Percentiles rank a stretch among this genome's conserved stretches.
Conservation (phyloP, 2,329 filamentous ascomycete genomes). For the Colletotrichum aenigma region DNA sequence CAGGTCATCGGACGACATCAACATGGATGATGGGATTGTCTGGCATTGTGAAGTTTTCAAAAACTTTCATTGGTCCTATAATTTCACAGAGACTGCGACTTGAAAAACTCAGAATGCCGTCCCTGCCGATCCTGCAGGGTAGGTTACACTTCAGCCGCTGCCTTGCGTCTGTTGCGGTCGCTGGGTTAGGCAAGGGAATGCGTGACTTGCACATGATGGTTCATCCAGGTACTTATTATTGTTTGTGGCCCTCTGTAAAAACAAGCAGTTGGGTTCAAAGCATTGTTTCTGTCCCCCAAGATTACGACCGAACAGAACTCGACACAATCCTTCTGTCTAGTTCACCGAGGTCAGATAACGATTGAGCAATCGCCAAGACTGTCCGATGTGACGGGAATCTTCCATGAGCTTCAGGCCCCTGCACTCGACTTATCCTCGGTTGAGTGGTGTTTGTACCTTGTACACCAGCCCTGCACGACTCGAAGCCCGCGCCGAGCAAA, state of each 20-base stretch:
- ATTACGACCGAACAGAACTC: not conserved
- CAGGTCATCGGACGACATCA: not conserved
- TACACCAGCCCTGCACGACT: not conserved
- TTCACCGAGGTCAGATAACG: not conserved
- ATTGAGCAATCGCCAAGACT: not conserved
- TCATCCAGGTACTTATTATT: not conserved
- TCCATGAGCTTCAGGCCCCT: not conserved
- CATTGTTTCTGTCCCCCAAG: not conserved
- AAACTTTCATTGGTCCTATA: not conserved
- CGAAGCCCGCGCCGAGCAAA: not conserved
- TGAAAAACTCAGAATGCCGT: not conserved
- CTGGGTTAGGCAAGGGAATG: not conserved
- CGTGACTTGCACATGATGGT: not conserved
- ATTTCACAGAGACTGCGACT: no score
- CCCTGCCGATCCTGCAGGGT: not conserved
- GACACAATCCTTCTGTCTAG: not conserved
- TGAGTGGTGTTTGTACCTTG: not conserved
- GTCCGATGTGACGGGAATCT: not conserved
- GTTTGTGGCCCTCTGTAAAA: not conserved
- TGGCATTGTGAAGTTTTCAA: not conserved
- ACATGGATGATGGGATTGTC: not conserved
- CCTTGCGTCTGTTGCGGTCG: not conserved
- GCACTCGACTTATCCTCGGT: not conserved
- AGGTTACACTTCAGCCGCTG: not conserved
- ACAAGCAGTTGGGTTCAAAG: not conserved